These are phyloP conservation scores for Trichoderma brevicompactum DNA, from an alignment of 2,329 filamentous ascomycete species.

Conservation along the genomic window DNA sequence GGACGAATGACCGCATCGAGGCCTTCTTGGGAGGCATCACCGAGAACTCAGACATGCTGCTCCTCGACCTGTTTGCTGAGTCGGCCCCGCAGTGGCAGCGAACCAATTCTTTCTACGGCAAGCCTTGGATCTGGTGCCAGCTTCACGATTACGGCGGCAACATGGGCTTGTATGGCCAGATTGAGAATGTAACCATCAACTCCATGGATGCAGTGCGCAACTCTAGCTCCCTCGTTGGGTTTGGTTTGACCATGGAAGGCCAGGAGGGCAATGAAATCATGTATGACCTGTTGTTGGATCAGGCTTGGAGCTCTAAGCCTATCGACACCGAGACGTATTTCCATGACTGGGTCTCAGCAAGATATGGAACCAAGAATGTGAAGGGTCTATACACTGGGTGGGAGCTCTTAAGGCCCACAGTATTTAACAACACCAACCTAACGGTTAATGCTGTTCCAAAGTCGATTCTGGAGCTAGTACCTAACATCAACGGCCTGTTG, in stretches of 20 bases:
- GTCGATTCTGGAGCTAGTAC: slow-evolving; percentile 51
- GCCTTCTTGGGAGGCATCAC: slow-evolving; percentile 54
- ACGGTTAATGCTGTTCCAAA: slow-evolving; percentile 48
- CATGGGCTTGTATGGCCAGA: slow-evolving; percentile 55
- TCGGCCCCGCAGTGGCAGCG: slow-evolving; percentile 55
- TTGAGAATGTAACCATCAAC: slow-evolving; percentile 53
- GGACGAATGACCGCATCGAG: slow-evolving; percentile 51
- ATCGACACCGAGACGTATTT: slow-evolving; percentile 53
- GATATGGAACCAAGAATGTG: slow-evolving; percentile 43
- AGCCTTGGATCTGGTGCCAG: slow-evolving; percentile 60
- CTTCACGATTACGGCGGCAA: slow-evolving; percentile 56
- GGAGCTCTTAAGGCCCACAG: slow-evolving; percentile 50
- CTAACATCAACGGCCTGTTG: slow-evolving; percentile 47
- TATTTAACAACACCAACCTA: slow-evolving; percentile 56
- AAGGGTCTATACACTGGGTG: slow-evolving; percentile 49
- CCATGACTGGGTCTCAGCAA: slow-evolving; percentile 48
- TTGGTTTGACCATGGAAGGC: slow-evolving; percentile 54
- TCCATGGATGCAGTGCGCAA: slow-evolving; percentile 49
- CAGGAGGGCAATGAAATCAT: slow-evolving; percentile 59
- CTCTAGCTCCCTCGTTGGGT: slow-evolving; percentile 50
- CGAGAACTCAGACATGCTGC: slow-evolving; percentile 50
- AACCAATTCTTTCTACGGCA: slow-evolving; percentile 55
- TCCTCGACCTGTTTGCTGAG: slow-evolving; percentile 57
- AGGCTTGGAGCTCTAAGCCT: slow-evolving; percentile 51
- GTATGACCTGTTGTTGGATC: slow-evolving; percentile 55